Percentiles rank a stretch among this genome's conserved stretches.
These are phyloP conservation scores for Calonectria montana DNA, from an alignment of 2,329 filamentous ascomycete species.

Conservation along the genomic window DNA sequence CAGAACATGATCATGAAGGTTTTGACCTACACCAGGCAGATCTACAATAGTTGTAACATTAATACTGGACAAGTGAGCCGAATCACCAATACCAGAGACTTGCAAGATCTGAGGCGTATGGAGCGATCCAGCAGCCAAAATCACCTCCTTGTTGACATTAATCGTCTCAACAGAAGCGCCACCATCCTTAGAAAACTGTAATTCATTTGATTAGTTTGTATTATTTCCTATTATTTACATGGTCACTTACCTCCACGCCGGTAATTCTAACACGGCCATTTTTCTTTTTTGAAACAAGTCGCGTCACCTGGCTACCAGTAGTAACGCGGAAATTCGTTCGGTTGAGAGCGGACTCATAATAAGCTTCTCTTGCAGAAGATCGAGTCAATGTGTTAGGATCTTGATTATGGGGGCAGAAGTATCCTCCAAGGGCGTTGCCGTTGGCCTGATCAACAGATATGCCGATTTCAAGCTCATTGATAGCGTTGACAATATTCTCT, in stretches of 20 bases:
- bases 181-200: background rate
- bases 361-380: constrained; percentile 36
- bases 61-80: background rate
- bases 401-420: constrained; percentile 34
- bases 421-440: constrained; percentile 34
- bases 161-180: background rate
- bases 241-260: constrained; percentile 32
- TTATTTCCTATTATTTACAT: background rate
- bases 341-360: constrained; percentile 24
- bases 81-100: background rate
- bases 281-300: constrained; percentile 28
- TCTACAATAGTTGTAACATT: background rate
- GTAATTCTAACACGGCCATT: constrained; percentile 16
- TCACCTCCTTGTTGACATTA: background rate
- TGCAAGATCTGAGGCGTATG: background rate
- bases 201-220: background rate
- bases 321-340: constrained; percentile 32
- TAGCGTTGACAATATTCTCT: constrained; percentile 32
- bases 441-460: constrained; percentile 32
- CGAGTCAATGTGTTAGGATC: constrained; percentile 26
- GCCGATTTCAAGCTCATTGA: constrained; percentile 25
- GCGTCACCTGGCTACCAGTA: constrained; percentile 31
- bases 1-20: background rate
- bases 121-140: background rate
- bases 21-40: background rate